Base-by-base conservation (phyloP, 768 basidiomycete species). In the Pisolithus sp. region DNA sequence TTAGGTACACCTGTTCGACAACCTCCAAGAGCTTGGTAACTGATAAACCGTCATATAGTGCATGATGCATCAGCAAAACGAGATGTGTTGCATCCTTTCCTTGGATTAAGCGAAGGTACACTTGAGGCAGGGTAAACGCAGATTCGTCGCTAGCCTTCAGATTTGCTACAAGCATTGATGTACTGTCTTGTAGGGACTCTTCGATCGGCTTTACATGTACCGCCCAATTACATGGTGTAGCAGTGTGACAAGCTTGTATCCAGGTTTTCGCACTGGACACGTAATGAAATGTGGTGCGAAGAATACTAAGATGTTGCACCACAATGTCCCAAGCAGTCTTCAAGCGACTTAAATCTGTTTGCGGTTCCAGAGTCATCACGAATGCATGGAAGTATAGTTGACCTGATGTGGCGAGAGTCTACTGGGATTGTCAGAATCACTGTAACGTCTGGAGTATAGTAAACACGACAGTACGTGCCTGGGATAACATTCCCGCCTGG, bases 281-380 rank as follows among this genome's bases (percentile, higher is more conserved):
- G 52, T 77, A 76, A 57, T 76, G 73, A 58, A 78, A 78, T 2
- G 77, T 72, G 10, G 76, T 75, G 15, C 77, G 70, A 41, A 78
- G 63, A 37, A 77, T 74, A 38, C 70, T 65, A n/a, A 73, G 58
- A 26, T 55, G 53, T 10, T 56, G 37, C 30, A 73, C 53, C 2
- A 68, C 62, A 37, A 44, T 58, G 30, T 61, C 58, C 75, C 76
- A 78, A 9, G 74, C 69, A 10, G 51, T 56, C n/a, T 56, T 62
- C 24, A 78, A 58, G 7, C 58, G 62, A 4, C 54, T 48, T 4
- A 70, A 9, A 45, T 72, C 57, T 10, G 62, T 58, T 15, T 52
- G 49, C 10, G 53, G 28, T 17, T 39, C 17, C 40, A 58, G 59
- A 9, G 51, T 47, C n/a, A 70, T 56, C 23, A 64, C 49, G 51